phyloP scores from a whole-genome alignment of 73 alveolate genomes.

The Stentor coeruleus region DNA sequence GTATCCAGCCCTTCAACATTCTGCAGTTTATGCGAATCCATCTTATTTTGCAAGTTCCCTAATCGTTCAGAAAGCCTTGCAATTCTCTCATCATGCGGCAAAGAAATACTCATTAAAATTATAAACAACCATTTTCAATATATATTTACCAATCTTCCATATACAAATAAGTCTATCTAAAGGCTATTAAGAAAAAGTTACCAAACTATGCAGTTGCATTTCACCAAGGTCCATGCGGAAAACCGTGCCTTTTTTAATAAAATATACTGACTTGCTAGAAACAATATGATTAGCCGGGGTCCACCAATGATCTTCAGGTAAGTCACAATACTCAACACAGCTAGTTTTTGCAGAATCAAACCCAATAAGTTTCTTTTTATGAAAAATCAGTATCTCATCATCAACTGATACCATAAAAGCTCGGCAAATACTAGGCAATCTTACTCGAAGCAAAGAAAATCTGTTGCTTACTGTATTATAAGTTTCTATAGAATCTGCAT shows the following conservation, averaged over 20 bases:
- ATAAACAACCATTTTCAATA: too few species aligned
- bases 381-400: not conserved
- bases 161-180: too few species aligned
- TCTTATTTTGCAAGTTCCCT: conserved; percentile 6
- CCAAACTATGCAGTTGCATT: not conserved
- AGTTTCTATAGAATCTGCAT: not conserved
- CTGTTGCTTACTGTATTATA: not conserved
- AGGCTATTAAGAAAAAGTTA: not conserved
- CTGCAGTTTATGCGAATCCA: not conserved
- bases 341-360: conserved; percentile 1
- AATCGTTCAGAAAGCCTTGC: conserved; percentile 25
- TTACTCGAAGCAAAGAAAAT: conserved; percentile 5
- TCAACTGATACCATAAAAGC: not conserved
- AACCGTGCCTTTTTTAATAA: not conserved
- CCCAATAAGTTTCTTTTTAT: not conserved
- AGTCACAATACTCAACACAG: not conserved
- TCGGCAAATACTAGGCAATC: conserved; percentile 10
- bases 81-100: conserved; percentile 25
- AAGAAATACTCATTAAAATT: conserved; percentile 16
- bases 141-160: too few species aligned
- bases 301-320: conserved; percentile 5
- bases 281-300: not conserved
- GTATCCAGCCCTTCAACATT: conserved; percentile 26
- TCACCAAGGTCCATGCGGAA: not conserved
- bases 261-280: not conserved